Evolutionary conservation across 345 rosid species (phyloP), one percentile per base, ranked within the genome.

Genomic region (Eutrema heterophyllum): DNA sequence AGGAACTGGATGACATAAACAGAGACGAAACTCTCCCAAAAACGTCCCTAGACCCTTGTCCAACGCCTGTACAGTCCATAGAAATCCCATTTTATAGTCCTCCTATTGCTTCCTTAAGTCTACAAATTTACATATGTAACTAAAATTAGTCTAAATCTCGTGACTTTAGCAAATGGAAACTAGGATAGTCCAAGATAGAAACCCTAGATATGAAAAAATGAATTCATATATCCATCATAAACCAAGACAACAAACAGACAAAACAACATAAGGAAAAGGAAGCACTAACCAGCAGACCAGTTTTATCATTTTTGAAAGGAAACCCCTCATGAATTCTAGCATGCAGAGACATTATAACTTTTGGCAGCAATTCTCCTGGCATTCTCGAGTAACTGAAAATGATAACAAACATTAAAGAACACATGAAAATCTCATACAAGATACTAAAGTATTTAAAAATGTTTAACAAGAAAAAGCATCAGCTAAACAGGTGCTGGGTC

Each of bases 371-470:
- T 40, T 91, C 89, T 68, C 71, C 79, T 5, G 96, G 95, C 97
- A 94, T 88, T 86, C 97, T 87, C 50, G 91, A 75, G 83, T 94
- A 94, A 79, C 97, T 89, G 84, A 64, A 69, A 71, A 80, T 56
- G 60, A 76, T 39, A 63, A 46, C 67, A 59, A 65, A 71, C 63
- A 78, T 43, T 49, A 60, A 56, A 52, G 56, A 74, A 71, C 43
- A 69, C 53, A 39, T 70, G 29, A 64, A 51, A 44, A 70, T 54
- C 70, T 76, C 50, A 54, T 68, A 55, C 35, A 69, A 62, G 21
- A 52, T 49, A 35, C 75, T 36, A 76, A 61, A 33, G 63, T 26
- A 51, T 16, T 51, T 36, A 8, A 30, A 70, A 14, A 6, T 12
- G 45, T 45, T 61, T 43, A 44, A 53, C 21, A 38, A 40, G 55